Base-by-base conservation (phyloP, 2,329 filamentous ascomycete genomes). In the Zymoseptoria passerinii region DNA sequence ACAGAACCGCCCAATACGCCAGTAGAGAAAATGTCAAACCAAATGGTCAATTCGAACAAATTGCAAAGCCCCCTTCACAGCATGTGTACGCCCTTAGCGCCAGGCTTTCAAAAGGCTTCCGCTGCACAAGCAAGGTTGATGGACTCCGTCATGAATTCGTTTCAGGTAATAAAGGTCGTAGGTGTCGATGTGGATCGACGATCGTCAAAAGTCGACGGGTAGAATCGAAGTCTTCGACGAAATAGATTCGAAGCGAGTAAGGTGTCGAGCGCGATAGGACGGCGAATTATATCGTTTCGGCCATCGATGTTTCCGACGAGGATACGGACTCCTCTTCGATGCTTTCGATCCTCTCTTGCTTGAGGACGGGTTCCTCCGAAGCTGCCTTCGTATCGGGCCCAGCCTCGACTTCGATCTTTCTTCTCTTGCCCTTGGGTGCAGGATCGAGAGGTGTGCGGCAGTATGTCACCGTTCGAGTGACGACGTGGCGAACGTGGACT, bases 391-490 rank as follows among this genome's bases (percentile, higher is more conserved):
- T 60, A 6, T 57, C 54, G 3, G 53, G 52, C 20, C 57, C 55
- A 44, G 63, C 63, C 20, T 68, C 66, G 66, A 58, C 61, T 53
- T 82, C 80, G 59, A 84, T 75, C 79, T 90, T 95, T 77, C 92
- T 87, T 77, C 91, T 85, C 82, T 96, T 97, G 64, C 92, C 92
- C 74, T 92, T 92, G 7, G 91, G 92, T 44, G 92, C 90, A 23
- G 92, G 89, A 65, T 91, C 89, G 77, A 97, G 89, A 44, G 76
- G 74, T 70, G 81, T 71, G 55, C 79, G 76, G 68, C 89, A 95
- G 75, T 95, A 96, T 48, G 90, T 96, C 60, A 96, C 89, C 16
- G 91, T 96, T 66, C 91, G 83, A n/a, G 92, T 96, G 55, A 96
- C 89, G 4, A 96, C 90, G 73, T 96, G 91, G 56, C 90, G 81